Base-by-base conservation (phyloP, 257 asterid genomes). In the Gentiana straminea region DNA sequence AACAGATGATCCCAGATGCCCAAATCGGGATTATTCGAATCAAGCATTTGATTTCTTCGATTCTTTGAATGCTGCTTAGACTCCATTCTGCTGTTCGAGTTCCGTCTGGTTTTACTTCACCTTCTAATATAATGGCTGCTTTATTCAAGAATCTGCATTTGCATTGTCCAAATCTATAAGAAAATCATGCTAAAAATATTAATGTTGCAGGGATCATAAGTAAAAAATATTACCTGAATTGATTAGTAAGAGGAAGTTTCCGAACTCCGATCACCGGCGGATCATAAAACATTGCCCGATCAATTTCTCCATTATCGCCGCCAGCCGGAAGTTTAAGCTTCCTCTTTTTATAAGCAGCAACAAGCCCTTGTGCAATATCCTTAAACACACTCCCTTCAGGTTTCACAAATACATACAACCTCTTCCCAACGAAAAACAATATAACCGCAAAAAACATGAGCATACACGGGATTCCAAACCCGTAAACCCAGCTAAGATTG, bases 371-470 rank as follows among this genome's bases (percentile, higher is more conserved):
- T 0, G 54, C 75, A 3, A 85, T 70, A 53, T 87, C 81, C 0
- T 88, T 62, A 56, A 92, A 85, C 1, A 86, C 63, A 41, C 97
- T 87, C 2, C 94, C 95, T 65, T 80, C 84, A 0, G 98, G 95
- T 71, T 68, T 54, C 8, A 83, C 94, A 36, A 83, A 71, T 0
- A 92, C 75, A 46, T 92, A 87, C 0, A 71, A 44, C 6, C 67
- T 70, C 3, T 58, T 81, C 0, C 98, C 97, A 11, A 77, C 41
- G 35, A 87, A 85, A 54, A 76, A 87, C 37, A 87, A 12, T 1
- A 72, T 8, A 55, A 77, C 74, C 4, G 93, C 74, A 62, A 59
- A 6, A 9, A 70, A 4, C 95, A 91, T 87, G 55, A 87, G 88
- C 4, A 52, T 4, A 0, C 95, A 71, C 1, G 94, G 95, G 4